Conservation (phyloP, 345 rosid genomes). For the Linum usitatissimum region DNA sequence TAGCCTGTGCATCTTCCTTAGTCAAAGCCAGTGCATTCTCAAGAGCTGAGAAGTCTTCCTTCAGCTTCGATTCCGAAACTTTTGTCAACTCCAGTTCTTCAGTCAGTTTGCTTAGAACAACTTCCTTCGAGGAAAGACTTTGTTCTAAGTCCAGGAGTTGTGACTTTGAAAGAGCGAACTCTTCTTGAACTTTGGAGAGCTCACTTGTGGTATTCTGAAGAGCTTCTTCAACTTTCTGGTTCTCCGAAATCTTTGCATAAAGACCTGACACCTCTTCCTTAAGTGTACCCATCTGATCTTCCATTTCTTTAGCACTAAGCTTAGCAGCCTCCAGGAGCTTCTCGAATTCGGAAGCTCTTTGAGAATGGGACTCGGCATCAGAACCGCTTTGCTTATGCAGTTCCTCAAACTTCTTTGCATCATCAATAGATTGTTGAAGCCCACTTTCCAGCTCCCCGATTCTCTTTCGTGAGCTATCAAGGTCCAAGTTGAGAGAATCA, state of each 20-base stretch:
- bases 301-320: slow-evolving; percentile 45
- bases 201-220: slow-evolving; percentile 48
- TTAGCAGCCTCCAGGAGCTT: slow-evolving; percentile 56
- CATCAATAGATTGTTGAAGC: slow-evolving; percentile 43
- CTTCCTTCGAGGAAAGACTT: slow-evolving; percentile 55
- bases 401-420: slow-evolving; percentile 69
- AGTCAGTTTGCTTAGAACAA: slow-evolving; percentile 37
- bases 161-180: slow-evolving; percentile 47
- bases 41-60: slow-evolving; percentile 46
- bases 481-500: slow-evolving; percentile 49
- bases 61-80: slow-evolving; percentile 54
- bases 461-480: slow-evolving; percentile 53
- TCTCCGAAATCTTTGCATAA: slow-evolving; percentile 52
- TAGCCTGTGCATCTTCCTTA: slow-evolving; percentile 49
- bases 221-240: slow-evolving; percentile 56
- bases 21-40: slow-evolving; percentile 33
- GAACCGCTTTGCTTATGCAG: slow-evolving; percentile 64
- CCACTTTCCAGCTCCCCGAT: slow-evolving; percentile 54
- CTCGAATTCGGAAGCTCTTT: slow-evolving; percentile 67
- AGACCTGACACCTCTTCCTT: slow-evolving; percentile 66
- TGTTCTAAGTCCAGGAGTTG: slow-evolving; percentile 46
- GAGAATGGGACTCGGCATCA: slow-evolving; percentile 67
- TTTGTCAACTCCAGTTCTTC: slow-evolving; percentile 53
- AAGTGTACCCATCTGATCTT: slow-evolving; percentile 43
- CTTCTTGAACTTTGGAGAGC: slow-evolving; percentile 58